Conservation (phyloP, 176 grass and related monocot genomes). For the Aegilops bicornis region DNA sequence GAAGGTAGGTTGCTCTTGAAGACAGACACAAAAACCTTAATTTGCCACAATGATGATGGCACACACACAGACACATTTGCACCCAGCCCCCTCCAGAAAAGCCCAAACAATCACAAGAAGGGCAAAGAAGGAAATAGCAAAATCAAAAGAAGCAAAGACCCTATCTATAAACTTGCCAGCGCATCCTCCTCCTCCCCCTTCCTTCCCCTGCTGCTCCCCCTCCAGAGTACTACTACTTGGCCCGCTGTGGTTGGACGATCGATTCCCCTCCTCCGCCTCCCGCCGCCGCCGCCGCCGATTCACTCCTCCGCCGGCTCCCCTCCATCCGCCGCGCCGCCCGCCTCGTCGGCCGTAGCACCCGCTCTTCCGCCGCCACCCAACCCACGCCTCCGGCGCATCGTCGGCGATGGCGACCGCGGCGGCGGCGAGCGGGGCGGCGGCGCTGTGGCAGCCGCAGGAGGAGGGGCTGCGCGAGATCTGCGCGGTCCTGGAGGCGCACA, state of each 20-base stretch:
- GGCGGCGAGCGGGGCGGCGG: constrained; percentile 42
- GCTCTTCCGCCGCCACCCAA: not conserved
- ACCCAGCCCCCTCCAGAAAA: not conserved
- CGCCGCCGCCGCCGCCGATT: constrained; percentile 10
- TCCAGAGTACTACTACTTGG: not conserved
- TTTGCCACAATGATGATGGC: not conserved
- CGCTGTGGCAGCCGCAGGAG: constrained; percentile 89
- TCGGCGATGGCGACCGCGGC: not conserved
- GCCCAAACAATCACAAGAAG: not conserved
- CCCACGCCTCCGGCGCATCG: no score
- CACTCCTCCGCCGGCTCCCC: not conserved
- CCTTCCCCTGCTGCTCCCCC: not conserved
- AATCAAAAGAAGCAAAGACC: not conserved
- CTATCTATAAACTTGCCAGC: not conserved
- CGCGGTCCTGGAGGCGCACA: constrained; percentile 80
- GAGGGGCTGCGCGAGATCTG: constrained; percentile 98
- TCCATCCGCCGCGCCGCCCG: not conserved
- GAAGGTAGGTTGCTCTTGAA: not conserved
- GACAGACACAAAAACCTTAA: not conserved
- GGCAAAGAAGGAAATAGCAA: not conserved
- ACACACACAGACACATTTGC: not conserved
- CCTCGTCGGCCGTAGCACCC: not conserved
- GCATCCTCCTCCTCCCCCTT: not conserved
- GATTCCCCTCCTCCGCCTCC: constrained; percentile 11
- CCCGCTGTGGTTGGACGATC: constrained; percentile 14